phyloP scores from a whole-genome alignment of 345 rosid species.

The Aquilaria malaccensis region DNA sequence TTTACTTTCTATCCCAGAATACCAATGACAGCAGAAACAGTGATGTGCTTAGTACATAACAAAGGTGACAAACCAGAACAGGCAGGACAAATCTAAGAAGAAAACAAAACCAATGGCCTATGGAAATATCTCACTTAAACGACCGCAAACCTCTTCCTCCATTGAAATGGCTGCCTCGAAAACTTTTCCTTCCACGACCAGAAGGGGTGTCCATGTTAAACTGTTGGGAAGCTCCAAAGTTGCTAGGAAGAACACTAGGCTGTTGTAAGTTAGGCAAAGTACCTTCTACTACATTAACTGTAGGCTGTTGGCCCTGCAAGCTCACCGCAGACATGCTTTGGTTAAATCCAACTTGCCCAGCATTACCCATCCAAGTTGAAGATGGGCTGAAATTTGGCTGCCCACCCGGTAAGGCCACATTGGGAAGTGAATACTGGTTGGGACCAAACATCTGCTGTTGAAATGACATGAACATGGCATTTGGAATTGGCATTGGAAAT shows the following conservation, averaged over 20 bases:
- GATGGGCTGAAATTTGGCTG: conserved; percentile 38
- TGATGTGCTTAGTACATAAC: no score
- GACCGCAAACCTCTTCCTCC: no score
- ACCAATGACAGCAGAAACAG: no score
- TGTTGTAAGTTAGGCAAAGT: conserved; percentile 17
- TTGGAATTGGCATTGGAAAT: conserved; percentile 27
- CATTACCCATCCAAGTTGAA: conserved; percentile 40
- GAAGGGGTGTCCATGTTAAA: conserved; percentile 35
- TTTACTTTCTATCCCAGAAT: no score
- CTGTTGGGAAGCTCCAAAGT: conserved; percentile 27
- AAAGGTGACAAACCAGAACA: no score
- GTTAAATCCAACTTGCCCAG: conserved; percentile 47
- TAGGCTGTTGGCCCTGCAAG: conserved; percentile 21
- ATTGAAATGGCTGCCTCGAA: conserved; percentile 19
- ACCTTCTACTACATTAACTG: conserved; percentile 20
- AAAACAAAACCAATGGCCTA: no score
- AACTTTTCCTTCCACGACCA: conserved; percentile 32
- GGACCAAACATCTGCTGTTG: conserved; percentile 47
- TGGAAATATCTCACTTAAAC: no score
- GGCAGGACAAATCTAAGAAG: no score
- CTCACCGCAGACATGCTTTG: conserved; percentile 39
- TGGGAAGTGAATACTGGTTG: conserved; percentile 34
- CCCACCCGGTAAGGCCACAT: conserved; percentile 28
- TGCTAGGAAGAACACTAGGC: conserved; percentile 9
- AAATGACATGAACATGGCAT: conserved; percentile 22